Percentiles rank a stretch among this genome's conserved stretches.
Conservation (phyloP, 441 rosid genomes). For the Theobroma grandiflorum region DNA sequence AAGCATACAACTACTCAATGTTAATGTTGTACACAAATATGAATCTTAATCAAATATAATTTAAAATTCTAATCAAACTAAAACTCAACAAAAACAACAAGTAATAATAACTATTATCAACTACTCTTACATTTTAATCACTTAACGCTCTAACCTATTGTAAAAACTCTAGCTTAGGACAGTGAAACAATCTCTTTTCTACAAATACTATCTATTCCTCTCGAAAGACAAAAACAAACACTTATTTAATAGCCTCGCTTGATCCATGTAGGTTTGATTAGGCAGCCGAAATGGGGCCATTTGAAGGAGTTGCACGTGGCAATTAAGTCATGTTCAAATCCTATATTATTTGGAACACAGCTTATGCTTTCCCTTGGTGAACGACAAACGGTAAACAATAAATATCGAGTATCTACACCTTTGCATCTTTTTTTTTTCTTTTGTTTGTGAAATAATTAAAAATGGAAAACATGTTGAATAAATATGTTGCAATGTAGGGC, state of each 20-base stretch:
- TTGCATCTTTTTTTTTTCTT: background rate
- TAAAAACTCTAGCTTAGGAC: too few species aligned
- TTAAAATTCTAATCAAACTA: too few species aligned
- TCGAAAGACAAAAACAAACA: background rate
- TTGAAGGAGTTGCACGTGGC: slow-evolving; percentile 57
- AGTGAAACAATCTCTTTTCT: too few species aligned
- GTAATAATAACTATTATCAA: too few species aligned
- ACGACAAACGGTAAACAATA: slow-evolving; percentile 46
- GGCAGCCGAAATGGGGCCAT: slow-evolving; percentile 74
- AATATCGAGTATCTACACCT: background rate
- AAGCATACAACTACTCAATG: too few species aligned
- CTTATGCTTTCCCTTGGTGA: slow-evolving; percentile 35
- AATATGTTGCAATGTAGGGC: slow-evolving; percentile 41
- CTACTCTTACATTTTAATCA: too few species aligned
- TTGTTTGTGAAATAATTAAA: background rate
- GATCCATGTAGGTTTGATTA: slow-evolving; percentile 26
- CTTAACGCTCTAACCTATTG: too few species aligned
- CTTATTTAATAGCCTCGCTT: background rate
- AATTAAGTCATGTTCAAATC: slow-evolving; percentile 45
- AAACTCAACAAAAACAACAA: too few species aligned
- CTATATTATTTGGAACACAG: slow-evolving; percentile 51
- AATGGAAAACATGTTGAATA: background rate
- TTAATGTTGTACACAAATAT: too few species aligned
- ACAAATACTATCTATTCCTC: too few species aligned
- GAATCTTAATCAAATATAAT: too few species aligned